Evolutionary conservation across 1,284 basidiomycete species (phyloP).

Genomic region (Lentinus polychrous): DNA sequence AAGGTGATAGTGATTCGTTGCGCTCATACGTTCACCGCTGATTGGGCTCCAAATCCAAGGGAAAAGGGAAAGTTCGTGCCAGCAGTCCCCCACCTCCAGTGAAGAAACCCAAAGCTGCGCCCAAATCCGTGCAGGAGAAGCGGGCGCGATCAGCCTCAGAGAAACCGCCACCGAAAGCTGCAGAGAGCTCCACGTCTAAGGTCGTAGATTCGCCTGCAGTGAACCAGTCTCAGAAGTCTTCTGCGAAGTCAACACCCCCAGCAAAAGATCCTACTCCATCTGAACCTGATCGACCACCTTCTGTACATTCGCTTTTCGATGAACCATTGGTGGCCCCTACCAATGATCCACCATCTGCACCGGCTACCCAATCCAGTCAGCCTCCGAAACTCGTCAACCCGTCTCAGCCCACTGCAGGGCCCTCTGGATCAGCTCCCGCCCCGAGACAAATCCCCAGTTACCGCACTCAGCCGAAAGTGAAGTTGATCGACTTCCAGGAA

Average conservation of each 20-base stretch:
- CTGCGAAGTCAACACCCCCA: too few relatives aligned
- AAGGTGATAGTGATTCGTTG: too few relatives aligned
- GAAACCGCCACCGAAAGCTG: too few relatives aligned
- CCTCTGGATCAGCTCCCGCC: neutral
- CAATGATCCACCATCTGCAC: neutral
- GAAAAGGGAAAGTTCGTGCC: constrained; percentile 1
- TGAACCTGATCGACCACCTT: neutral
- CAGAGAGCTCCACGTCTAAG: too few relatives aligned
- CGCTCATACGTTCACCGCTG: too few relatives aligned
- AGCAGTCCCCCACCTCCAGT: neutral
- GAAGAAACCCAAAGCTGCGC: neutral
- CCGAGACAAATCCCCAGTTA: neutral
- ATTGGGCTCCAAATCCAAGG: neutral
- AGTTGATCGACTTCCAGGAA: neutral
- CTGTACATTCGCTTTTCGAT: constrained; percentile 3
- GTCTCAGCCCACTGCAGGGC: neutral
- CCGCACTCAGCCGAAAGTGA: neutral
- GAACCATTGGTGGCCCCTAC: neutral
- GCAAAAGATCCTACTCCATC: too few relatives aligned
- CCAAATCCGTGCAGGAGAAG: neutral
- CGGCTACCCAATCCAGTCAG: neutral
- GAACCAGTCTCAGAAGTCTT: too few relatives aligned
- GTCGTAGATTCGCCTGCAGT: too few relatives aligned
- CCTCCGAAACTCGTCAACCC: neutral
- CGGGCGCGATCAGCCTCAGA: too few relatives aligned